phyloP scores from a whole-genome alignment of 208 protist genomes.

The Acanthamoeba healyi region DNA sequence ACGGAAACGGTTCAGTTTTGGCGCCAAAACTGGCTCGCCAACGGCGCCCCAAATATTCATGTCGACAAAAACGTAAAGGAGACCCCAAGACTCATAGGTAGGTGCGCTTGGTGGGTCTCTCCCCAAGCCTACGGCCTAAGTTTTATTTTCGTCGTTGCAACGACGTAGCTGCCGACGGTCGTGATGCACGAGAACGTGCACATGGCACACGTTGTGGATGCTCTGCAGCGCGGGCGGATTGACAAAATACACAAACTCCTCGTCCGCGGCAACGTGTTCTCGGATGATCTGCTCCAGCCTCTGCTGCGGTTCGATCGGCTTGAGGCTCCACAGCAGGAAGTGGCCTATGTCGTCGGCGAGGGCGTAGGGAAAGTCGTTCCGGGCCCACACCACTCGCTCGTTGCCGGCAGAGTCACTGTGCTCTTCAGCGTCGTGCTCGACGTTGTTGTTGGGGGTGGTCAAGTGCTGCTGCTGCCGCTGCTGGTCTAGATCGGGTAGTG shows the following conservation, averaged over 20 bases:
- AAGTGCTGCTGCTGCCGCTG: background rate
- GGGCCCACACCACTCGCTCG: background rate
- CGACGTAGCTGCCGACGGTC: background rate
- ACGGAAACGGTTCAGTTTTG: too few species aligned
- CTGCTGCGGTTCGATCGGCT: background rate
- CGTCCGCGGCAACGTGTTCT: background rate
- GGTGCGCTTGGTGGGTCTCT: background rate
- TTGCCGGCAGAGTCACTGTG: too few species aligned
- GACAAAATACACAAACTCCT: constrained; percentile 19
- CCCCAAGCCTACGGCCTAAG: too few species aligned
- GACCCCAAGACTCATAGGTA: too few species aligned
- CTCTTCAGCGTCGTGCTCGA: too few species aligned
- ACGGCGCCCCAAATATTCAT: too few species aligned
- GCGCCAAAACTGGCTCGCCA: too few species aligned
- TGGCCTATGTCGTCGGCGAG: constrained; percentile 8
- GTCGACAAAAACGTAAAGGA: too few species aligned
- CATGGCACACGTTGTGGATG: constrained; percentile 13
- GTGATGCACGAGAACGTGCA: constrained; percentile 24
- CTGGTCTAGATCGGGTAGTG: background rate
- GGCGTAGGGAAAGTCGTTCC: constrained; percentile 53
- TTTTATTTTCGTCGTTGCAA: too few species aligned
- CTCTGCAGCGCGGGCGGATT: constrained; percentile 40
- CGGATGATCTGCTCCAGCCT: background rate
- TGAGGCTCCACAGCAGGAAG: constrained; percentile 26
- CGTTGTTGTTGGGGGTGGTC: too few species aligned